These are phyloP conservation scores for Clarireedia sp. DNA, from an alignment of 2,329 filamentous ascomycete species.

Conservation along the genomic window DNA sequence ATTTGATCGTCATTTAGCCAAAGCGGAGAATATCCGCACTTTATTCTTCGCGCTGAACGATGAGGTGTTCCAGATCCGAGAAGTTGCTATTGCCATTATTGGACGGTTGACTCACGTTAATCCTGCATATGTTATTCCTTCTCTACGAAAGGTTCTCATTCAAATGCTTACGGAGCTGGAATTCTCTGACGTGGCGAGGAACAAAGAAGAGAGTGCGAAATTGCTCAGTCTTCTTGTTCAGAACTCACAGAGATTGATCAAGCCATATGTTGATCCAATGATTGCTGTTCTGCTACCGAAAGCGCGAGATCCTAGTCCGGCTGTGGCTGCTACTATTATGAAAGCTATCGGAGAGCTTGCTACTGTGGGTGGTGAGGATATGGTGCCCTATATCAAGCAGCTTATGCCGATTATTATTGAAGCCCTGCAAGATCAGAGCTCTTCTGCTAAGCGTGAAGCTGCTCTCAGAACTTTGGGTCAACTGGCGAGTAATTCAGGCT, in stretches of 20 bases:
- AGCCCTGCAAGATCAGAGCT: constrained; percentile 88
- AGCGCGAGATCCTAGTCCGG: constrained; percentile 73
- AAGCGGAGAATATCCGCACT: constrained; percentile 93
- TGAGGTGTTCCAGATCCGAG: constrained; percentile 83
- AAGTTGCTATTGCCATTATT: constrained; percentile 93
- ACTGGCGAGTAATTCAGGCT: constrained; percentile 89
- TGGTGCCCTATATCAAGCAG: constrained; percentile 82
- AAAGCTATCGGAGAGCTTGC: constrained; percentile 92
- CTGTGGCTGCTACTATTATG: constrained; percentile 89
- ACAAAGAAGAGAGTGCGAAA: constrained; percentile 94
- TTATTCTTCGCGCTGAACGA: constrained; percentile 94
- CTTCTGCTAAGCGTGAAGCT: constrained; percentile 80
- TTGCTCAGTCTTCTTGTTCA: constrained; percentile 87
- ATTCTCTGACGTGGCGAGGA: constrained; percentile 86
- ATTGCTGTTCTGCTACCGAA: constrained; percentile 91
- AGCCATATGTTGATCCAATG: constrained; percentile 95
- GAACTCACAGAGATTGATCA: constrained; percentile 86
- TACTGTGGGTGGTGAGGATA: constrained; percentile 87
- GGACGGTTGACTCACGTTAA: constrained; percentile 86
- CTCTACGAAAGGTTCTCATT: constrained; percentile 86
- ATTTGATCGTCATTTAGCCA: constrained; percentile 93
- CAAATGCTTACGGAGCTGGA: constrained; percentile 95
- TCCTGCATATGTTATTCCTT: constrained; percentile 95
- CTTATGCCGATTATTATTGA: constrained; percentile 95
- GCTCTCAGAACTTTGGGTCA: constrained; percentile 86